Conservation (phyloP, 2,329 filamentous ascomycete genomes). For the Stachybotrys echinatus region DNA sequence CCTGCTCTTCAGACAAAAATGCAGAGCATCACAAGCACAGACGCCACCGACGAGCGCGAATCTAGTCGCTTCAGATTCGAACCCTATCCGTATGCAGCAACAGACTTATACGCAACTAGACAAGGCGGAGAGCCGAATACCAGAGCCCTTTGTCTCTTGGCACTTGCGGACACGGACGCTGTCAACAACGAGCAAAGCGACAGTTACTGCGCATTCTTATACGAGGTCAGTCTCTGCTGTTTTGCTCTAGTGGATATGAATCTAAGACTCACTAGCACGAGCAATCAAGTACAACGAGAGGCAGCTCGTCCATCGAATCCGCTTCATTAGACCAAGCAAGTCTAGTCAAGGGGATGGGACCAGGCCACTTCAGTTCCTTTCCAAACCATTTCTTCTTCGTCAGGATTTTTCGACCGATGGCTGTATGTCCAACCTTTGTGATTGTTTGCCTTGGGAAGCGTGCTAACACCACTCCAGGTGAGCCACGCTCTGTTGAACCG, state of each 20-base stretch:
- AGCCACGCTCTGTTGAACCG: constrained; percentile 43
- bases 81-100: constrained; percentile 31
- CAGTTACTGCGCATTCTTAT: constrained; percentile 46
- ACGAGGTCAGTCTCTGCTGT: constrained; percentile 36
- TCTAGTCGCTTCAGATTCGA: constrained; percentile 27
- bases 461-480: constrained; percentile 24
- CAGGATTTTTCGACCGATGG: constrained; percentile 46
- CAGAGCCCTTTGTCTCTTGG: constrained; percentile 38
- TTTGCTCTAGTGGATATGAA: not conserved
- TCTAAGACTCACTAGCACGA: not conserved
- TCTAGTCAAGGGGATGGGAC: constrained; percentile 35
- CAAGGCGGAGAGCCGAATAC: constrained; percentile 32
- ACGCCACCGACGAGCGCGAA: constrained; percentile 11
- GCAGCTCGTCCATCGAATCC: not conserved
- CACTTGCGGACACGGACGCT: constrained; percentile 26
- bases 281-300: not conserved
- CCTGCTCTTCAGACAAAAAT: constrained; percentile 40
- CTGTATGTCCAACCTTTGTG: constrained; percentile 33
- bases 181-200: constrained; percentile 22
- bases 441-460: not conserved
- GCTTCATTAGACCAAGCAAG: constrained; percentile 23
- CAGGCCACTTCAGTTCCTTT: constrained; percentile 41
- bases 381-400: constrained; percentile 55
- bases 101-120: constrained; percentile 29
- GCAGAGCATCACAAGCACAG: constrained; percentile 23